Evolutionary conservation across 208 protist species (phyloP), one percentile per base, ranked within the genome.

Genomic region (Leptomonas pyrrhocoris): DNA sequence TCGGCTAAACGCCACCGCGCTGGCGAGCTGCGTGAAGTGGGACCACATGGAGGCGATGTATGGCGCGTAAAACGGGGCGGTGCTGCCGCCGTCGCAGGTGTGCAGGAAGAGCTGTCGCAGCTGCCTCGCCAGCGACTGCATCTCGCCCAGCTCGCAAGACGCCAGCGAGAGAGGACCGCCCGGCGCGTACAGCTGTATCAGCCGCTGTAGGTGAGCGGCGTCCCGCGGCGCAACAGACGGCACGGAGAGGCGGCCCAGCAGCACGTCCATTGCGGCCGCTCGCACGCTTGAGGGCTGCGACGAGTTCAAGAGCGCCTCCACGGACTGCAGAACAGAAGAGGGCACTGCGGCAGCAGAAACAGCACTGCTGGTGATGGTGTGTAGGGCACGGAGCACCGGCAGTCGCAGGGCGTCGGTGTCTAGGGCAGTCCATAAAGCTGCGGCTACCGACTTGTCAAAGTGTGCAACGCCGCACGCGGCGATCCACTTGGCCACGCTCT

Each of bases 1-100:
- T 16, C 64, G 72, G n/a, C 58, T 77, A 46, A 67, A 77, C 54
- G 31, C 36, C 56, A 71, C 72, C 13, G 64, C 72, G 45, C 59
- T 38, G n/a, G 49, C 62, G 9, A 77, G 48, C 31, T 31, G 56
- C 50, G 72, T 43, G n/a, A 77, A 23, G 58, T 71, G 72, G 8
- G 42, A 50, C 72, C 72, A 77, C 64, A 62, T 27, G 8, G 49
- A 36, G 2, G 38, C 38, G 11, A 70, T 25, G 58, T 62, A 71
- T 7, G 40, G 25, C 12, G 25, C 34, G 45, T 77, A 72, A 28
- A 77, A 70, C 0, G n/a, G 1, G 18, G n/a, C 40, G 40, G 28
- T 34, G 49, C 42, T 30, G 7, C 53, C 58, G 27, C 25, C 36
- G 34, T 50, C 50, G 25, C 40, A 43, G 21, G 8, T 54, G 30